Evolutionary conservation across 441 rosid species (phyloP).

Genomic region (Populus tomentosa): DNA sequence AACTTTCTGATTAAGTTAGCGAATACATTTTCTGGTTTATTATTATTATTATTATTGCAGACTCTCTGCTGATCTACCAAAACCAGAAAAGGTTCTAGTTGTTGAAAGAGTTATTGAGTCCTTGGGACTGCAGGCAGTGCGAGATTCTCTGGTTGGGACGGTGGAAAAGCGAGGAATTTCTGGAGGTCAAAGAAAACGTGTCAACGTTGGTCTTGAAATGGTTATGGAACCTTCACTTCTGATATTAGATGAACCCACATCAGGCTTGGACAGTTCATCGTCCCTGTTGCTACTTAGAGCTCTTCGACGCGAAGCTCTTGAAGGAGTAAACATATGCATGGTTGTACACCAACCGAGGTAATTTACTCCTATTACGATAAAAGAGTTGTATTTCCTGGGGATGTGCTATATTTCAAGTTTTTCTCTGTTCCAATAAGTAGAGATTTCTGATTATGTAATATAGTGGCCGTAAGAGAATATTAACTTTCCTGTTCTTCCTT

Average conservation of each 20-base stretch:
- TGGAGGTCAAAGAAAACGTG: slow-evolving; percentile 97
- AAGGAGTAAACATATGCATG: too few relatives aligned
- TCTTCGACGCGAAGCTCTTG: too few relatives aligned
- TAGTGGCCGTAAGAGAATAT: not conserved
- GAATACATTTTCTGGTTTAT: not conserved
- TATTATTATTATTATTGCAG: slow-evolving; percentile 25
- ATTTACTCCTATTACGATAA: not conserved
- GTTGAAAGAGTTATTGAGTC: slow-evolving; percentile 93
- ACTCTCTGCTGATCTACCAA: slow-evolving; percentile 67
- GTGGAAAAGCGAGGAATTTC: slow-evolving; percentile 97
- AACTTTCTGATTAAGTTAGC: not conserved
- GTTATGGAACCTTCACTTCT: too few relatives aligned
- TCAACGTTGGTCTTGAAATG: slow-evolving; percentile 78
- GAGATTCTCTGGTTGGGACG: slow-evolving; percentile 91
- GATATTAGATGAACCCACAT: too few relatives aligned
- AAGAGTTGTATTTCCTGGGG: too few relatives aligned
- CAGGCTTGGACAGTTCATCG: too few relatives aligned
- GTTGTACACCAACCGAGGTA: slow-evolving; percentile 90
- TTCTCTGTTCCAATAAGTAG: too few relatives aligned
- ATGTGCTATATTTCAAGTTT: too few relatives aligned
- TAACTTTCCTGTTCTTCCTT: not conserved
- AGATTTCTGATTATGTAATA: not conserved
- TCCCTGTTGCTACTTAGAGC: too few relatives aligned
- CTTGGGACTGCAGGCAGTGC: slow-evolving; percentile 69
- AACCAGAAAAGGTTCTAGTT: slow-evolving; percentile 79